These are phyloP conservation scores for Aspergillus thermomutatus DNA, from an alignment of 2,329 filamentous ascomycete species.

Conservation along the genomic window DNA sequence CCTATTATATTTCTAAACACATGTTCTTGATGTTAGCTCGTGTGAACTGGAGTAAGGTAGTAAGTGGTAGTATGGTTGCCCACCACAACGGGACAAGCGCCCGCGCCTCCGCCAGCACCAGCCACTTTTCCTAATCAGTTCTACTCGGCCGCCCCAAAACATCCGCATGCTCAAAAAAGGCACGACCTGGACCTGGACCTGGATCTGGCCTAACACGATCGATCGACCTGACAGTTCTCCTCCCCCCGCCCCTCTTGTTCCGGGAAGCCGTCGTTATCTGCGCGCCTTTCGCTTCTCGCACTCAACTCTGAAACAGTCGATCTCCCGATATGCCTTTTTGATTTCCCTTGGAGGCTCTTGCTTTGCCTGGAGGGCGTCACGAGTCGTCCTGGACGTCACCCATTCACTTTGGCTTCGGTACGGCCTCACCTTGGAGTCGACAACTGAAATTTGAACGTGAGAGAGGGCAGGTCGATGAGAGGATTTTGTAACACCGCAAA, in stretches of 20 bases:
- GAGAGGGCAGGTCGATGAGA: constrained; percentile 1
- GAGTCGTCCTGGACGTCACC: constrained; percentile 19
- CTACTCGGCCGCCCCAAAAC: constrained; percentile 20
- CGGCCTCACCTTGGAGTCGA: constrained; percentile 5
- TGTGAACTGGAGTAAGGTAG: background rate
- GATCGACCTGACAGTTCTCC: background rate
- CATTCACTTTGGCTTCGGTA: constrained; percentile 15
- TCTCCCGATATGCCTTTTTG: constrained; percentile 21
- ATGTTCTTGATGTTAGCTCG: background rate
- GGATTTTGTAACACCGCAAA: background rate
- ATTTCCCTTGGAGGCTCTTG: constrained; percentile 14
- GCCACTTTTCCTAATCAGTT: constrained; percentile 14
- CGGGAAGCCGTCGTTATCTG: background rate
- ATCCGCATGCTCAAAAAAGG: constrained; percentile 8
- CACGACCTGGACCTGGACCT: background rate
- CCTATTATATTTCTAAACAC: background rate
- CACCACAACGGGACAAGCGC: constrained; percentile 27
- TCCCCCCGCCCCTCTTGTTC: background rate
- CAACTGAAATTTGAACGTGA: background rate
- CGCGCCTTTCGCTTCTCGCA: background rate
- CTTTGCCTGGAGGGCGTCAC: constrained; percentile 21
- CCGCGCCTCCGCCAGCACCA: constrained; percentile 19
- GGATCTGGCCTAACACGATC: background rate
- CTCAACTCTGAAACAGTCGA: background rate
- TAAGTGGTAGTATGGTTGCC: constrained; percentile 19